Conservation (phyloP, 1,284 basidiomycete species). For the Boletus sp. region DNA sequence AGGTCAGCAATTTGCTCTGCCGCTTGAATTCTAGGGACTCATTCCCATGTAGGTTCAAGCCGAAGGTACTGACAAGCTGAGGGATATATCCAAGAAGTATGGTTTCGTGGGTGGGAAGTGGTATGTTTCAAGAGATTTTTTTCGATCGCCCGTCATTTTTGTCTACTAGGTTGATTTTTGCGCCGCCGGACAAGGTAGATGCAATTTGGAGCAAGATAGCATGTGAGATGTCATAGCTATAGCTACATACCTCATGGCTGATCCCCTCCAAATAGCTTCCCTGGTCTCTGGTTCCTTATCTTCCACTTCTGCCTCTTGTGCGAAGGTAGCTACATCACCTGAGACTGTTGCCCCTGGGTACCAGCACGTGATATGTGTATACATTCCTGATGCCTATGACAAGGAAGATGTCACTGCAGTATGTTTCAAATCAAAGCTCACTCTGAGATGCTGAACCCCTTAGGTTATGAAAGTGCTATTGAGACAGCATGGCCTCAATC, state of each 20-base stretch:
- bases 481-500: constrained; percentile 58
- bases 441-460: background rate
- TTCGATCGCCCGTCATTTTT: background rate
- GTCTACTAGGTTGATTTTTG: constrained; percentile 58
- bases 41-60: constrained; percentile 48
- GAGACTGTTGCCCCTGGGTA: constrained; percentile 45
- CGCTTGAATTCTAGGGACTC: background rate
- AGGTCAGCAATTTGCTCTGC: constrained; percentile 27
- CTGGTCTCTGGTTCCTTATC: constrained; percentile 60
- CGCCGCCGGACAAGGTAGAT: constrained; percentile 58
- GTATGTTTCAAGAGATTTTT: constrained; percentile 33
- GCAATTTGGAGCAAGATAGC: constrained; percentile 58
- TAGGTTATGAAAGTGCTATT: constrained; percentile 69
- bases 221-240: constrained; percentile 34
- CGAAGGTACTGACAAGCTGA: constrained; percentile 55
- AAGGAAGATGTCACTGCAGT: constrained; percentile 57
- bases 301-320: constrained; percentile 48
- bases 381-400: constrained; percentile 68
- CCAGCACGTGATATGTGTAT: constrained; percentile 68
- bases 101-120: constrained; percentile 65
- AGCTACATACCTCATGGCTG: background rate
- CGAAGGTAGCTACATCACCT: constrained; percentile 66
- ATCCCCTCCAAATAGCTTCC: constrained; percentile 44
- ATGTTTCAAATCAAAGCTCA: constrained; percentile 3
- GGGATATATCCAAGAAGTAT: constrained; percentile 53